phyloP scores from a whole-genome alignment of 148 eudicot genomes.

The Gaultheria prostrata region DNA sequence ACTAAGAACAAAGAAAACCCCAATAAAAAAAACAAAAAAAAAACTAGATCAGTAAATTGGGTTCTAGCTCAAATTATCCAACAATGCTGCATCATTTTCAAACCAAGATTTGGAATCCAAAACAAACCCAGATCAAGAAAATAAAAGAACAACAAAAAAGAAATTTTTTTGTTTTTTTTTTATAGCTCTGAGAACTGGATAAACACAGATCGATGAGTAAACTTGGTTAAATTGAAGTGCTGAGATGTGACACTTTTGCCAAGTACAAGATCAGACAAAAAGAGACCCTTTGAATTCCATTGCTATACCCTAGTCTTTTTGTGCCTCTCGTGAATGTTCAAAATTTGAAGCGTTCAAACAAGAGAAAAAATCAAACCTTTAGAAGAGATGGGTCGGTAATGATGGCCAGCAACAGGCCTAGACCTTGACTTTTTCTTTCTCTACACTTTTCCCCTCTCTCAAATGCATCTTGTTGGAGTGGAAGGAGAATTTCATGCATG shows the following conservation, averaged over 20 bases:
- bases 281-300: conserved; percentile 39
- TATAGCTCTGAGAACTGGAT: conserved; percentile 40
- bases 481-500: conserved; percentile 51
- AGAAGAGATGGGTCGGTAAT: conserved; percentile 18
- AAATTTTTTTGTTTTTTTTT: too few species aligned
- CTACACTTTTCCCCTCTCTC: conserved; percentile 14
- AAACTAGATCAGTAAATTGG: conserved; percentile 18
- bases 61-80: conserved; percentile 9
- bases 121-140: conserved; percentile 18
- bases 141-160: not conserved
- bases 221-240: conserved; percentile 25
- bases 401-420: conserved; percentile 25
- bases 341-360: conserved; percentile 10
- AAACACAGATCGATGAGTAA: conserved; percentile 50
- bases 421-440: conserved; percentile 15
- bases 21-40: conserved; percentile 11
- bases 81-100: conserved; percentile 14
- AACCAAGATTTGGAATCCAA: not conserved
- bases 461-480: conserved; percentile 17
- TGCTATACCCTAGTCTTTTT: conserved; percentile 10
- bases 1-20: conserved; percentile 8
- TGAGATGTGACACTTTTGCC: conserved; percentile 50
- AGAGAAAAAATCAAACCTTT: conserved; percentile 9
- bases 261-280: conserved; percentile 52
- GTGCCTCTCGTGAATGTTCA: conserved; percentile 1